Evolutionary conservation across 805 yeast species (phyloP).

Genomic region (Kuraishia hungarica): DNA sequence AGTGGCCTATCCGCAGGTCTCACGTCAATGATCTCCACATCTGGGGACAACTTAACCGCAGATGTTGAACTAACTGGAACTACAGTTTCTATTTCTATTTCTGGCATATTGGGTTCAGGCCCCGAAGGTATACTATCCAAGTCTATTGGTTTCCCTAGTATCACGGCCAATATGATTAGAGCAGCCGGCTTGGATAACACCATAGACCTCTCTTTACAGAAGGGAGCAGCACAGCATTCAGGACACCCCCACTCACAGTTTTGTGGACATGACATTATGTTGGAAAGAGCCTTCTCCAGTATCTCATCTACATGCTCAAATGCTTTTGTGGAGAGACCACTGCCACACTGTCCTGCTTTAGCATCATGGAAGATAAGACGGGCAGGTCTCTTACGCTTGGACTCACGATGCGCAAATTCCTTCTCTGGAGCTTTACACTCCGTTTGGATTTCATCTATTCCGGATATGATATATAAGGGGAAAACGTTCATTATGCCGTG

Average conservation of each 20-base stretch:
- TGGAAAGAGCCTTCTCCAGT: conserved; percentile 46
- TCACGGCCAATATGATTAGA: conserved; percentile 49
- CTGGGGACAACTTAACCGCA: conserved; percentile 49
- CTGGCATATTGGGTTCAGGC: conserved; percentile 72
- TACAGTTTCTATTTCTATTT: conserved; percentile 59
- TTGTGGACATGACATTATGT: conserved; percentile 59
- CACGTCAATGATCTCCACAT: conserved; percentile 46
- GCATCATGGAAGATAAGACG: conserved; percentile 78
- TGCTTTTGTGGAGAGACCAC: conserved; percentile 73
- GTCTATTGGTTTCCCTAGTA: conserved; percentile 48
- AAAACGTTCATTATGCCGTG: conserved; percentile 79
- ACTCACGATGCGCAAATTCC: conserved; percentile 75
- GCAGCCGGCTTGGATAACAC: conserved; percentile 90
- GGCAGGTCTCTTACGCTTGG: conserved; percentile 75
- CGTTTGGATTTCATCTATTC: conserved; percentile 72
- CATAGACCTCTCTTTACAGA: conserved; percentile 71
- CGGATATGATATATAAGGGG: conserved; percentile 66
- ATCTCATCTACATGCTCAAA: conserved; percentile 71
- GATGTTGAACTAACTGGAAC: conserved; percentile 37
- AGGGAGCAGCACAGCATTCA: conserved; percentile 74
- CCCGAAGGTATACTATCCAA: conserved; percentile 50
- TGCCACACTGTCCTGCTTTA: conserved; percentile 71
- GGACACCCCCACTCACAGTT: conserved; percentile 68
- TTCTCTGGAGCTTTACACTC: conserved; percentile 98
- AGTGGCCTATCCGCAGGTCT: conserved; percentile 15